Evolutionary conservation across 179 eudicot species (phyloP), one percentile per base, ranked within the genome.

Genomic region (Beta lomatogona): DNA sequence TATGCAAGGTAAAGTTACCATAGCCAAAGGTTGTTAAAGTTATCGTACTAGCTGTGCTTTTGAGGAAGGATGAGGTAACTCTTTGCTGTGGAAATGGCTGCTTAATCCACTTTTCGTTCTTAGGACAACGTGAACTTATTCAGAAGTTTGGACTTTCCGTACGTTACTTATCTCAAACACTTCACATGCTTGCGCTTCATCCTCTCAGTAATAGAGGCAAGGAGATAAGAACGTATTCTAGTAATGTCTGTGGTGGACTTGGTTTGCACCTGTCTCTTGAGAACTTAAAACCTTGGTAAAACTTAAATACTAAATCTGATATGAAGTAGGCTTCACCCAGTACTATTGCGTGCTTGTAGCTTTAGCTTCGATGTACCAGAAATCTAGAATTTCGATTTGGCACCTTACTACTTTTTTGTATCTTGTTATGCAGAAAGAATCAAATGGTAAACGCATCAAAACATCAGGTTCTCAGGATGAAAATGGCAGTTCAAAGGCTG

Each of bases 401-500:
- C 52, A 55, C 57, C 66, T 73, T 75, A 60, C n/a, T 82, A 19
- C 60, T 41, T 52, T 50, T 21, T 18, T 22, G 59, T 31, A 46
- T 28, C 76, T 81, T 69, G 76, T 14, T 79, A 53, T 74, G 74
- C 85, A 93, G 98, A 90, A 86, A 73, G 89, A 87, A 58, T 86
- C 89, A 25, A 87, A 73, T 76, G 86, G 85, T 52, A 96, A 93
- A 82, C 88, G 92, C 68, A 75, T 87, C 77, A 94, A 93, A 88
- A 73, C 82, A 79, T 86, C 87, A 36, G 86, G 82, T 80, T 83
- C 89, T 25, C 77, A 70, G 78, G 92, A 88, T 76, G 93, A 90
- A 82, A 89, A 79, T 55, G 85, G 86, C 52, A 86, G 82, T 76
- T 78, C 88, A 54, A 93, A 92, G 76, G 86, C 83, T 75, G 96